Conservation (phyloP, 1,139 yeast species). For the Geotrichum citri-aurantii region DNA sequence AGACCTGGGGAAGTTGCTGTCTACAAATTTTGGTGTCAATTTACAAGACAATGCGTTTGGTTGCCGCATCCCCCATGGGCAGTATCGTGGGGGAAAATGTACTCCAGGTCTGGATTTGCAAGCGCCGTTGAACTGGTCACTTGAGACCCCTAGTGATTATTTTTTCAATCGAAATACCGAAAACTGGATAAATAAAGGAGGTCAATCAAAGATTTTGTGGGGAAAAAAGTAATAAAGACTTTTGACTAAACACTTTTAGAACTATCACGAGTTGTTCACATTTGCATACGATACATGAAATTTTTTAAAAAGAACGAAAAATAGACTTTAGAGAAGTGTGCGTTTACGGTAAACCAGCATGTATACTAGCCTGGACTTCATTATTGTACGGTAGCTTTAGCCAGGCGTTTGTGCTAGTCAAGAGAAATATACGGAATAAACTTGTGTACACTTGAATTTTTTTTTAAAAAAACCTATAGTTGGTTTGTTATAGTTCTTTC, state of each 20-base stretch:
- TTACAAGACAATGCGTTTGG: too few relatives aligned
- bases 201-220: neutral
- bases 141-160: too few relatives aligned
- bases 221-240: neutral
- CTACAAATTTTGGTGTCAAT: too few relatives aligned
- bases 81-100: too few relatives aligned
- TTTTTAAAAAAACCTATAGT: too few relatives aligned
- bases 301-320: neutral
- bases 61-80: too few relatives aligned
- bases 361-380: neutral
- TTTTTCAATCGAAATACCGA: too few relatives aligned
- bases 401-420: neutral
- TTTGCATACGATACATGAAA: neutral
- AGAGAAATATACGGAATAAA: neutral
- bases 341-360: neutral
- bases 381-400: neutral
- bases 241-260: neutral
- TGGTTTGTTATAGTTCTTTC: neutral
- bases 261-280: neutral
- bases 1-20: too few relatives aligned
- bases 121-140: too few relatives aligned
- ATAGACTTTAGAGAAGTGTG: neutral
- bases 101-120: too few relatives aligned
- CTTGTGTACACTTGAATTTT: neutral
- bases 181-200: neutral